Evolutionary conservation across 805 yeast species (phyloP).

Genomic region (Tetrapisispora namnaoensis): DNA sequence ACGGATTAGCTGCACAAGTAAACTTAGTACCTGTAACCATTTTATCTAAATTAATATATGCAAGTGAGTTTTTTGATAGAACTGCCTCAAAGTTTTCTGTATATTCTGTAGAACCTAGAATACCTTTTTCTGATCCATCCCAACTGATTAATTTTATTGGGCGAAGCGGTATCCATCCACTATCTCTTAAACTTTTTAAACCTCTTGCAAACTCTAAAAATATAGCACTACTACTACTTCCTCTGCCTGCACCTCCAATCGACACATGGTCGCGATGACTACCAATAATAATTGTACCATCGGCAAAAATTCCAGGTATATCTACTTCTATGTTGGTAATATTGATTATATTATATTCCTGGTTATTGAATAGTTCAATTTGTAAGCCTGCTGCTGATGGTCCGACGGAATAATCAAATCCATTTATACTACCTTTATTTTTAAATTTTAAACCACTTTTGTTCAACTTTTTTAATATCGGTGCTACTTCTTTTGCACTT

Average conservation of each 20-base stretch:
- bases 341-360: conserved; percentile 35
- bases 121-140: conserved; percentile 74
- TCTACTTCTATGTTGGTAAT: conserved; percentile 42
- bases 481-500: conserved; percentile 35
- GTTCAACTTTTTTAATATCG: conserved; percentile 32
- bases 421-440: conserved; percentile 31
- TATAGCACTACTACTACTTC: conserved; percentile 41
- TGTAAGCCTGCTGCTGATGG: conserved; percentile 30
- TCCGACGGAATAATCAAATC: conserved; percentile 38
- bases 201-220: conserved; percentile 46
- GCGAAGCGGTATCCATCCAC: conserved; percentile 65
- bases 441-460: conserved; percentile 31
- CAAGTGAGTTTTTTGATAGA: conserved; percentile 44
- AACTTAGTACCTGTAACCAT: conserved; percentile 46
- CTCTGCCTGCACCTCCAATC: conserved; percentile 42
- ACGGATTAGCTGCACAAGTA: conserved; percentile 44
- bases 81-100: conserved; percentile 47
- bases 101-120: conserved; percentile 70
- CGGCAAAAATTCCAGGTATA: conserved; percentile 45
- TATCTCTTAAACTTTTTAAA: conserved; percentile 33
- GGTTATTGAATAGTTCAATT: conserved; percentile 35
- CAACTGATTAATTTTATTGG: conserved; percentile 64
- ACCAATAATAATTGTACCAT: conserved; percentile 47
- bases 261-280: conserved; percentile 46
- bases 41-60: conserved; percentile 40